Evolutionary conservation across 2,329 filamentous ascomycete species (phyloP).

Genomic region (Passalora sequoiae): DNA sequence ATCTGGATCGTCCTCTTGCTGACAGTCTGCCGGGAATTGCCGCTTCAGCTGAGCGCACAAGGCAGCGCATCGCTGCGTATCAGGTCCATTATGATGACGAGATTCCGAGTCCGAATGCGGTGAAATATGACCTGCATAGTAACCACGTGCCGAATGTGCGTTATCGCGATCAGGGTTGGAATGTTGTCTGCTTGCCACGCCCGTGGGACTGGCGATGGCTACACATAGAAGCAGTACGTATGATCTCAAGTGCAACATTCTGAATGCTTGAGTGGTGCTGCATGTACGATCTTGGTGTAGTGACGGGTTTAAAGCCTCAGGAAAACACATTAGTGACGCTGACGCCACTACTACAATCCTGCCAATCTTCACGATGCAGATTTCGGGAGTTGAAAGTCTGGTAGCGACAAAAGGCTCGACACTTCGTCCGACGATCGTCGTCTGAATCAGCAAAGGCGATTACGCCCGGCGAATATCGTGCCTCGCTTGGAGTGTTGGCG

Average conservation of each 20-base stretch:
- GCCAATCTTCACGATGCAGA: neutral
- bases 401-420: constrained; percentile 1
- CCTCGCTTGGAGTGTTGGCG: neutral
- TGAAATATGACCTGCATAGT: neutral
- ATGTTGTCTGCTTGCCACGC: neutral
- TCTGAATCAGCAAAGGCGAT: neutral
- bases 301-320: neutral
- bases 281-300: too few relatives aligned
- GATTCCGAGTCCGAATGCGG: constrained; percentile 1
- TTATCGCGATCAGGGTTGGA: constrained; percentile 1
- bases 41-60: constrained; percentile 4
- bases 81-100: neutral
- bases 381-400: neutral
- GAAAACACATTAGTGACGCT: too few relatives aligned
- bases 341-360: too few relatives aligned
- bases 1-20: constrained; percentile 1
- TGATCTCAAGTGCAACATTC: neutral
- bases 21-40: constrained; percentile 1
- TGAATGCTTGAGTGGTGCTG: too few relatives aligned
- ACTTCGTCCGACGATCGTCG: neutral
- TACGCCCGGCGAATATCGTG: neutral
- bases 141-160: neutral
- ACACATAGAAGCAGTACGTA: neutral
- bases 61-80: neutral
- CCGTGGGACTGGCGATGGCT: neutral